phyloP scores from a whole-genome alignment of 805 yeast genomes.

The Cephaloascus fragrans region DNA sequence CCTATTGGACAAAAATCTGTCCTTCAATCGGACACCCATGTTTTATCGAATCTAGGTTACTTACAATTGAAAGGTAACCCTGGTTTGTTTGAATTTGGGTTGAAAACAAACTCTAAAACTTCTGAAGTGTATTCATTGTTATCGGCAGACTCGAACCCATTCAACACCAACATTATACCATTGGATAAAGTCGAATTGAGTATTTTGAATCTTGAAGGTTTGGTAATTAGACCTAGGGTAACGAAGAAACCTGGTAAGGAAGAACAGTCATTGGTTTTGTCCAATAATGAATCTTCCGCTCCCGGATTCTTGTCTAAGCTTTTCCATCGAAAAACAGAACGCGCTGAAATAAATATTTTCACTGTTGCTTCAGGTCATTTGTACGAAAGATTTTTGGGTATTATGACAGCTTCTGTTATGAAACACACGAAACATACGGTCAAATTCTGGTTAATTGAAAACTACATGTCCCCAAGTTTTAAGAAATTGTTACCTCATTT shows the following conservation, averaged over 20 bases:
- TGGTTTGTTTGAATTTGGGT: constrained; percentile 51
- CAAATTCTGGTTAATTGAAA: constrained; percentile 82
- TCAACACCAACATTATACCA: not conserved
- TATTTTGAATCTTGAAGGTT: constrained; percentile 35
- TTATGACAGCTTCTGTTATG: constrained; percentile 77
- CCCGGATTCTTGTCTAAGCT: constrained; percentile 1
- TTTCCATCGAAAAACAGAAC: constrained; percentile 9
- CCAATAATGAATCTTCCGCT: constrained; percentile 4
- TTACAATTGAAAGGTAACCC: constrained; percentile 69
- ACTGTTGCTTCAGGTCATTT: constrained; percentile 76
- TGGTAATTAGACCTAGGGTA: constrained; percentile 34
- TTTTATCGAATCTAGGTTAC: constrained; percentile 80
- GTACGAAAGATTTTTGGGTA: constrained; percentile 63
- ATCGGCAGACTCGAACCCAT: constrained; percentile 17
- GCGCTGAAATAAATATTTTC: constrained; percentile 69
- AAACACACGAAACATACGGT: constrained; percentile 53
- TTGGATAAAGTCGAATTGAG: constrained; percentile 16
- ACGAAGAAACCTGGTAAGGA: constrained; percentile 18
- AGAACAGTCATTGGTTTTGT: constrained; percentile 3
- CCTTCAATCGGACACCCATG: constrained; percentile 44
- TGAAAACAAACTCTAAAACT: constrained; percentile 32
- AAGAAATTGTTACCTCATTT: constrained; percentile 48
- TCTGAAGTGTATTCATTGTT: constrained; percentile 28
- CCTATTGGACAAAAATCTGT: constrained; percentile 7
- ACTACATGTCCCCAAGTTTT: constrained; percentile 66